These are phyloP conservation scores for Berberis thunbergii DNA, from an alignment of 164 flowering plant species.

Conservation along the genomic window DNA sequence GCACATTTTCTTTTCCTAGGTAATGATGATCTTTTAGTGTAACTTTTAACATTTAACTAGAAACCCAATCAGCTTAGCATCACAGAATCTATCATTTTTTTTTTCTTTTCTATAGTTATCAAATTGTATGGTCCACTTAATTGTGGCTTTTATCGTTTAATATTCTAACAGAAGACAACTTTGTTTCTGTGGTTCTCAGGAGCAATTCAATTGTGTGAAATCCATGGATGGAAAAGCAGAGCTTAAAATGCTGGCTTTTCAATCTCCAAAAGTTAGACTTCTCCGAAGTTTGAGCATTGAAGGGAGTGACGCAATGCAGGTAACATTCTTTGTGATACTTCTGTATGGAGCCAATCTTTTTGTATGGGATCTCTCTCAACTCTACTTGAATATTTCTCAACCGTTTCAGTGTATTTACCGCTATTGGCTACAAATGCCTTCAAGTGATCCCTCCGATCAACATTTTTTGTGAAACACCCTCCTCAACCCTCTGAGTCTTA, in stretches of 20 bases:
- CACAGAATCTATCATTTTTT: not conserved
- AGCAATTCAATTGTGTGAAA: conserved; percentile 32
- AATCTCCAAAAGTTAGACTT: conserved; percentile 71
- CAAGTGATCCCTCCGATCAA: too few relatives aligned
- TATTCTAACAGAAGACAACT: not conserved
- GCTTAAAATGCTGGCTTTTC: conserved; percentile 51
- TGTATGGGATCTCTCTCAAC: not conserved
- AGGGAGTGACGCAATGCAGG: conserved; percentile 61
- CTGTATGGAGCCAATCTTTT: not conserved
- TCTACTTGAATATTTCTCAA: too few relatives aligned
- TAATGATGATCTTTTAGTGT: too few relatives aligned
- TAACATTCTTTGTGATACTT: conserved; percentile 9
- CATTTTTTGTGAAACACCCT: too few relatives aligned
- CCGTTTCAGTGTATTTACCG: too few relatives aligned
- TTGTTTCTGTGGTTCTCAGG: conserved; percentile 26
- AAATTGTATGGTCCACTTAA: not conserved
- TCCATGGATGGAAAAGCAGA: conserved; percentile 57
- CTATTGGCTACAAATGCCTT: too few relatives aligned
- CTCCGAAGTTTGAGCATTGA: conserved; percentile 64
- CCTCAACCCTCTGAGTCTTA: too few relatives aligned
- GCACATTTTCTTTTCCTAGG: too few relatives aligned
- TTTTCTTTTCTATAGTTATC: not conserved
- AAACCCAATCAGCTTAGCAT: too few relatives aligned
- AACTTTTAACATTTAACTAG: too few relatives aligned
- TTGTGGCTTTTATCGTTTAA: not conserved